phyloP scores from a whole-genome alignment of 768 basidiomycete species.

The Amanita exitialis region DNA sequence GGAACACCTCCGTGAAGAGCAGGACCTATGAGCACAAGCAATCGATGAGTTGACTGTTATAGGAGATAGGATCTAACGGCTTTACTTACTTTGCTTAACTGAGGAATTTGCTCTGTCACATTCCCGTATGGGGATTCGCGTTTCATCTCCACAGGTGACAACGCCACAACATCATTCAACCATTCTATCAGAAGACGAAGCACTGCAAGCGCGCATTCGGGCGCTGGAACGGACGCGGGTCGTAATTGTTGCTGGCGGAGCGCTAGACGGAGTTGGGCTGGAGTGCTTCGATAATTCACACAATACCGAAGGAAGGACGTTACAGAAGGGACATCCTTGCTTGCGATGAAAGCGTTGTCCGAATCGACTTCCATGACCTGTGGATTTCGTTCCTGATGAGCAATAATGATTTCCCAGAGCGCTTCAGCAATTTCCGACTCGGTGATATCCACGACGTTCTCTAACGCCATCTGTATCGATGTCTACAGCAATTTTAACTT shows the following conservation, averaged over 20 bases:
- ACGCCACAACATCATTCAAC: constrained; percentile 21
- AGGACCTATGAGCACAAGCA: constrained; percentile 30
- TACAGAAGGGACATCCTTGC: constrained; percentile 17
- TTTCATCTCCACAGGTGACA: constrained; percentile 26
- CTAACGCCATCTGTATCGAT: constrained; percentile 41
- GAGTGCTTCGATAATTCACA: constrained; percentile 27
- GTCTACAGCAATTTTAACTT: constrained; percentile 17
- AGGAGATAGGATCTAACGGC: constrained; percentile 1
- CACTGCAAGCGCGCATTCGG: background rate
- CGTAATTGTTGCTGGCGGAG: constrained; percentile 22
- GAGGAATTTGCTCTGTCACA: constrained; percentile 23
- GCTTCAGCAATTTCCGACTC: constrained; percentile 54
- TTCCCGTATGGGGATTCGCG: constrained; percentile 9
- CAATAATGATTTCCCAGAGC: constrained; percentile 32
- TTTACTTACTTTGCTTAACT: constrained; percentile 34
- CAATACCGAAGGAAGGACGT: constrained; percentile 25
- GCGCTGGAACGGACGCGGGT: background rate
- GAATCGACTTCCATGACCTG: constrained; percentile 30
- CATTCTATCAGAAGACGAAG: constrained; percentile 10
- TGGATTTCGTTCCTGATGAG: constrained; percentile 5
- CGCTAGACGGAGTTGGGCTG: constrained; percentile 34
- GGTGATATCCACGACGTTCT: constrained; percentile 48
- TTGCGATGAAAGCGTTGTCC: constrained; percentile 8
- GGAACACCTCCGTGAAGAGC: constrained; percentile 48
- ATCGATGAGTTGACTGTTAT: background rate